phyloP scores from a whole-genome alignment of 352 stramenopile species.

The Globisporangium radiosum region DNA sequence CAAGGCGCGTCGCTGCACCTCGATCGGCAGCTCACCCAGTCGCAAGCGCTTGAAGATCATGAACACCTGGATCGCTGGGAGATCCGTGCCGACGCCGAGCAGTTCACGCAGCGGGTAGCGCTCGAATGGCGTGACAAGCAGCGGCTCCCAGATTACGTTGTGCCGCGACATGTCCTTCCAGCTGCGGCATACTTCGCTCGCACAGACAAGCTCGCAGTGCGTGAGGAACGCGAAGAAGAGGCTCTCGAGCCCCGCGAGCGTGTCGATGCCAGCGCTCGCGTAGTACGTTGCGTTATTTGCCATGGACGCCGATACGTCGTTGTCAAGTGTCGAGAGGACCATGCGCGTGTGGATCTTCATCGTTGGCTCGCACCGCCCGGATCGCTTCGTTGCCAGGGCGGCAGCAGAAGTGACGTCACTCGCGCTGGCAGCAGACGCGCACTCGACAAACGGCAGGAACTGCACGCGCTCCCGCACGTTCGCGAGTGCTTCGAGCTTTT shows the following conservation, averaged over 20 bases:
- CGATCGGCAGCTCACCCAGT: constrained; percentile 18
- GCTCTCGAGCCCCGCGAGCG: constrained; percentile 46
- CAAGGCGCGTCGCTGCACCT: not conserved
- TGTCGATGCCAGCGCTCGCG: constrained; percentile 29
- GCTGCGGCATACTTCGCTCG: constrained; percentile 41
- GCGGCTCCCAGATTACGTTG: constrained; percentile 62
- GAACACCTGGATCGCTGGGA: constrained; percentile 69
- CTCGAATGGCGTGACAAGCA: constrained; percentile 51
- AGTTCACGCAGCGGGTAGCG: constrained; percentile 56
- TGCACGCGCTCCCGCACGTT: constrained; percentile 37
- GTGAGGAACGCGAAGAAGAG: constrained; percentile 61
- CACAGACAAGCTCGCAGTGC: constrained; percentile 31
- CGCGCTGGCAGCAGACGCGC: not conserved
- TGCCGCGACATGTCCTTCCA: constrained; percentile 49
- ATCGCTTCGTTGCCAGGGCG: not conserved
- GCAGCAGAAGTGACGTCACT: not conserved
- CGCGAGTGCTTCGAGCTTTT: constrained; percentile 53
- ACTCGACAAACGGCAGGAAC: constrained; percentile 23
- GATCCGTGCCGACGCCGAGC: constrained; percentile 27
- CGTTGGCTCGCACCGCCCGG: not conserved
- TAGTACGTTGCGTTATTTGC: not conserved
- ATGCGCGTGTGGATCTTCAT: constrained; percentile 58
- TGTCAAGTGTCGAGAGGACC: constrained; percentile 39
- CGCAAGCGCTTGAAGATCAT: constrained; percentile 60
- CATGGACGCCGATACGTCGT: not conserved